Percentiles rank a stretch among this genome's conserved stretches.
These are phyloP conservation scores for Coniochaeta hoffmannii DNA, from an alignment of 2,329 filamentous ascomycete species.

Conservation along the genomic window DNA sequence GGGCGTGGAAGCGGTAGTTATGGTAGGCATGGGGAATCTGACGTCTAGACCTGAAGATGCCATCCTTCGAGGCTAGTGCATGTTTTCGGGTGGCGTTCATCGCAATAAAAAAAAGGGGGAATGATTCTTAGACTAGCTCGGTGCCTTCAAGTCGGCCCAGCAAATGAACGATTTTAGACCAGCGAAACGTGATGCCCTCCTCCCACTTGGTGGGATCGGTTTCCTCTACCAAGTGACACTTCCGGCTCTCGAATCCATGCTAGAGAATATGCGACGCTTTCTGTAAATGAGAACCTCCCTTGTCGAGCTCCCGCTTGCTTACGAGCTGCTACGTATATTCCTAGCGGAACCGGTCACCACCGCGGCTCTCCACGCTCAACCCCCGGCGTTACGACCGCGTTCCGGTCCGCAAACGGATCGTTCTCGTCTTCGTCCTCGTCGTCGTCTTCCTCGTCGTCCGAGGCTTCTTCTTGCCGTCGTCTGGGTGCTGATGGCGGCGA, in stretches of 20 bases:
- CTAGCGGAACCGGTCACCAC: conserved; percentile 25
- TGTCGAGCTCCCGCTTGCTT: no score
- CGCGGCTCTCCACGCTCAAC: conserved; percentile 29
- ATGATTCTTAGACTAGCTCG: background rate
- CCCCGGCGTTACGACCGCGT: conserved; percentile 47
- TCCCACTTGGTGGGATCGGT: background rate
- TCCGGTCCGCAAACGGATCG: conserved; percentile 79
- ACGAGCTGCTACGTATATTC: no score
- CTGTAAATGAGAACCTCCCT: no score
- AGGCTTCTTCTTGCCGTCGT: conserved; percentile 25
- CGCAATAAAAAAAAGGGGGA: background rate
- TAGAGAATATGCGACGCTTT: no score
- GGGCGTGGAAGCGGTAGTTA: background rate
- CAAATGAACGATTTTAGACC: background rate
- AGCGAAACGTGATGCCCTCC: background rate
- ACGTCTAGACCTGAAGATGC: background rate
- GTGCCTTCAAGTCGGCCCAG: background rate
- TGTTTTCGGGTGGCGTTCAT: background rate
- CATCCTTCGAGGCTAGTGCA: background rate
- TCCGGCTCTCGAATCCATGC: no score
- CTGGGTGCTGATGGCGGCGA: conserved; percentile 34
- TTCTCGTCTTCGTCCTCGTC: conserved; percentile 70
- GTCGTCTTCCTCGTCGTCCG: conserved; percentile 41
- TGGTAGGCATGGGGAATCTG: background rate
- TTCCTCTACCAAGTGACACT: no score